Base-by-base conservation (phyloP, 2,329 filamentous ascomycete species). In the Pseudogymnoascus sp. region DNA sequence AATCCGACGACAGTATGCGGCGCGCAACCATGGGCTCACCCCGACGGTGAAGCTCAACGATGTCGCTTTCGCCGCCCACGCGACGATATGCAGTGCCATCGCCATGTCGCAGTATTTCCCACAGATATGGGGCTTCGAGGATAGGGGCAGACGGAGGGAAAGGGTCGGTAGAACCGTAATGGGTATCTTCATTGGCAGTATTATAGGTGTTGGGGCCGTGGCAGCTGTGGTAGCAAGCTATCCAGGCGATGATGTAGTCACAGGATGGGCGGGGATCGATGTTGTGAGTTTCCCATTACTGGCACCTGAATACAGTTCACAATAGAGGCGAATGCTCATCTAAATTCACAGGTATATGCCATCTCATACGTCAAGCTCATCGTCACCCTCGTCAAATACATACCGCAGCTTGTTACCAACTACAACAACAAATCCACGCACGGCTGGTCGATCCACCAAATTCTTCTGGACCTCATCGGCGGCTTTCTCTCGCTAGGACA, bases 41-140 rank as follows among this genome's bases (percentile, higher is more conserved):
- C 91, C 93, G 2, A 94, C 92, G 0, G 92, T 96, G 31, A 85
- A 89, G 63, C 84, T 91, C 76, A 97, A 97, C 76, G 94, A 99
- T 77, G 82, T 97, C 64, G 84, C 86, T 12, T 97, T 97, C 74
- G 92, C 92, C 14, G 78, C 85, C 2, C 92, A 97, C 76, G 93
- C 89, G 35, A 79, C 91, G 14, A 66, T 92, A 8, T 77, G 96
- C 66, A 91, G 87, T 69, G 69, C 84, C 47, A 73, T 97, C 63
- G 84, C 86, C n/a, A 87, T 89, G 65, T 89, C 85, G 59, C 93
- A 97, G 75, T 89, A 95, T 70, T 84, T 82, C 69, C 83, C 86
- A 2, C 69, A 72, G 1, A 74, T 91, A 10, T 97, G 93, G 92
- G 84, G 87, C 0, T 95, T 96, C 72, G 78, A 83, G 44, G 83